Conservation (phyloP, 2,329 filamentous ascomycete species). For the Colletotrichum sp. region DNA sequence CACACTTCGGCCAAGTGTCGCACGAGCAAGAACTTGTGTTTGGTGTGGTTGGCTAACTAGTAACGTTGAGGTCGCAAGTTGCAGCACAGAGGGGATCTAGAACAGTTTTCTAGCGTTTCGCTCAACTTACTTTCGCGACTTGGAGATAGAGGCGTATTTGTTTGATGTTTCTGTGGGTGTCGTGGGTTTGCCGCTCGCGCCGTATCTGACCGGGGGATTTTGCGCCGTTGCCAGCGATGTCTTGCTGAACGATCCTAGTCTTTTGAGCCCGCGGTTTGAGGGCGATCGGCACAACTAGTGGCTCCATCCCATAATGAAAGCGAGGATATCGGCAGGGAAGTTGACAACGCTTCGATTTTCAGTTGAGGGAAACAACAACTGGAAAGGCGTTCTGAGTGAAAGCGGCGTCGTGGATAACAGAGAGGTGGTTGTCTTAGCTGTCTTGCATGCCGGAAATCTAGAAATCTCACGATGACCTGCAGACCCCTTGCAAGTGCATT, state of each 20-base stretch:
- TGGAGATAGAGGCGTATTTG: neutral
- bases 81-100: neutral
- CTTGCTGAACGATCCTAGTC: neutral
- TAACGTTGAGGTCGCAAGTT: neutral
- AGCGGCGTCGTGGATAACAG: neutral
- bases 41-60: neutral
- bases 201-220: neutral
- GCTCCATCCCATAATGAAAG: neutral
- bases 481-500: constrained; percentile 10
- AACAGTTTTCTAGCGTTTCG: neutral
- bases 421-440: constrained; percentile 2
- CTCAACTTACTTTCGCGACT: neutral
- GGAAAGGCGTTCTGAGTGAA: neutral
- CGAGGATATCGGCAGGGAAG: neutral
- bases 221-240: neutral
- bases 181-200: neutral
- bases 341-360: neutral
- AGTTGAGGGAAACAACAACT: neutral
- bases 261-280: neutral
- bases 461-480: constrained; percentile 7
- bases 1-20: constrained; percentile 2
- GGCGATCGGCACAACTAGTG: constrained; percentile 6
- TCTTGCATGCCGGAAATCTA: neutral
- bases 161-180: neutral
- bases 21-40: neutral